phyloP scores from a whole-genome alignment of 192 early-diverging fungal species.

The Chytriomyces sp. region DNA sequence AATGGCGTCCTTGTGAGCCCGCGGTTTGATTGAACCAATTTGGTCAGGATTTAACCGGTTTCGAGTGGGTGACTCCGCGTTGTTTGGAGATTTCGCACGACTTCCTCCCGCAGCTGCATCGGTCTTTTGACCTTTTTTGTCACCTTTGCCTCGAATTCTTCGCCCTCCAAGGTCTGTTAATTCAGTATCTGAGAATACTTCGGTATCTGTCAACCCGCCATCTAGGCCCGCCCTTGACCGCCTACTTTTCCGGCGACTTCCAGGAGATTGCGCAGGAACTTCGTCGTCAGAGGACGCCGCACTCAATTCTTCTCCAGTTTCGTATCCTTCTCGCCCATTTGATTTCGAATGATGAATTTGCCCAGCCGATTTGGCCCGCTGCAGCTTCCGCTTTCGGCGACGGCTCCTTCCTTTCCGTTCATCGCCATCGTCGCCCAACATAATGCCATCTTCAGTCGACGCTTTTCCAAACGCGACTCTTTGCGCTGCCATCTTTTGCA shows the following conservation, averaged over 20 bases:
- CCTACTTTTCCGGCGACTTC: not conserved
- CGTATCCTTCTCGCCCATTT: slow-evolving; percentile 12
- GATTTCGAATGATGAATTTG: slow-evolving; percentile 10
- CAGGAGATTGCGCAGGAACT: not conserved
- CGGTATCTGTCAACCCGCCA: slow-evolving; percentile 15
- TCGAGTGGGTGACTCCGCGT: not conserved
- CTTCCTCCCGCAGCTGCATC: not conserved
- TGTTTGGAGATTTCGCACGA: too few relatives aligned
- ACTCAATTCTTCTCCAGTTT: slow-evolving; percentile 4
- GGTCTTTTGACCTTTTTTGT: not conserved
- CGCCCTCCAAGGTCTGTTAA: slow-evolving; percentile 11
- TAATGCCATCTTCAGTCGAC: not conserved
- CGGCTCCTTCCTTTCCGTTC: slow-evolving; percentile 23
- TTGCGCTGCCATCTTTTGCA: too few relatives aligned
- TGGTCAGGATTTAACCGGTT: not conserved
- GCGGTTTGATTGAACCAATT: slow-evolving; percentile 18
- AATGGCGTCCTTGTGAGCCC: slow-evolving; percentile 20
- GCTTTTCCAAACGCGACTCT: not conserved
- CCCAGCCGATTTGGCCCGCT: slow-evolving; percentile 12
- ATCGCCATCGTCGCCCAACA: too few relatives aligned
- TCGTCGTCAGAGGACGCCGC: slow-evolving; percentile 12
- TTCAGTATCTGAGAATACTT: slow-evolving; percentile 25
- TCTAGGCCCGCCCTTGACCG: not conserved
- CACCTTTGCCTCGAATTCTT: not conserved
- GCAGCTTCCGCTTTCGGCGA: slow-evolving; percentile 12